Conservation (phyloP, 1,139 yeast species). For the Wickerhamomyces sp. region DNA sequence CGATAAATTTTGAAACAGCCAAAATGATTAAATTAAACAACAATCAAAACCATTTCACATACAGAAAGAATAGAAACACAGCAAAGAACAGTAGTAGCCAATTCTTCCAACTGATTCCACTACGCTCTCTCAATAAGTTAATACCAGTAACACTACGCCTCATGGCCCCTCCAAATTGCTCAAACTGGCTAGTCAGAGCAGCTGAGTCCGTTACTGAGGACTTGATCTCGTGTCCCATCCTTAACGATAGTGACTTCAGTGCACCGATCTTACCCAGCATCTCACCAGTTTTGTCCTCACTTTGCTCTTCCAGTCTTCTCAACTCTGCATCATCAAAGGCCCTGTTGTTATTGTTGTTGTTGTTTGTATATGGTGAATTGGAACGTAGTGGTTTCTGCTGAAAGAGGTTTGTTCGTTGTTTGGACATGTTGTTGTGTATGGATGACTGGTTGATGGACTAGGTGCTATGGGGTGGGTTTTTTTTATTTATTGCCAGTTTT, state of each 20-base stretch:
- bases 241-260: background rate
- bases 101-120: slow-evolving; percentile 74
- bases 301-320: background rate
- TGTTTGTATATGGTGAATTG: background rate
- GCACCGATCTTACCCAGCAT: background rate
- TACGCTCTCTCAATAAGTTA: slow-evolving; percentile 57
- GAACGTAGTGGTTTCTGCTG: background rate
- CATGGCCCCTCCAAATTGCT: slow-evolving; percentile 70
- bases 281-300: background rate
- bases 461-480: no score
- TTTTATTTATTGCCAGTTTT: no score
- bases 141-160: slow-evolving; percentile 26
- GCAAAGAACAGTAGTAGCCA: slow-evolving; percentile 74
- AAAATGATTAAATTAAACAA: background rate
- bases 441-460: no score
- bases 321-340: background rate
- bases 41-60: slow-evolving; percentile 55
- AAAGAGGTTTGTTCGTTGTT: slow-evolving; percentile 1
- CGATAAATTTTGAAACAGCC: background rate
- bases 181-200: slow-evolving; percentile 14
- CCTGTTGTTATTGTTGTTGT: background rate
- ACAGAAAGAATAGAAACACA: slow-evolving; percentile 52
- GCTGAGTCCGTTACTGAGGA: background rate
- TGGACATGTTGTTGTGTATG: background rate
- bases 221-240: background rate